A percentile compares a stretch with the other conserved stretches of the same genome.
phyloP scores from a whole-genome alignment of 768 basidiomycete genomes.

The Harrya chromipes region DNA sequence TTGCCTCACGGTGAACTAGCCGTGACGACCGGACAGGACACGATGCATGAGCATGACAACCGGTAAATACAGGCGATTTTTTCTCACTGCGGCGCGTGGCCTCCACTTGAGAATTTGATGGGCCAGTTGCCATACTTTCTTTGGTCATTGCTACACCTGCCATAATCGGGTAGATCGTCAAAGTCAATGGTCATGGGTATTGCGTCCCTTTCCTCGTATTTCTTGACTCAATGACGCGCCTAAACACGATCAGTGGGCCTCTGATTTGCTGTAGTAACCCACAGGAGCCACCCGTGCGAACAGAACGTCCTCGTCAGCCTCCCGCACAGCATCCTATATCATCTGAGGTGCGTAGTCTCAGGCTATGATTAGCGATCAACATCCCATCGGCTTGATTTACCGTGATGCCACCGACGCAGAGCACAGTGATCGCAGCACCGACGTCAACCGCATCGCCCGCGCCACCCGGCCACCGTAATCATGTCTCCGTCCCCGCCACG shows the following conservation, averaged over 20 bases:
- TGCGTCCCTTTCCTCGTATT: too few species aligned
- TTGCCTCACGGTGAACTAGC: too few species aligned
- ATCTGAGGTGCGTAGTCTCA: background rate
- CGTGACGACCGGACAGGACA: too few species aligned
- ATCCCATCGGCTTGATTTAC: background rate
- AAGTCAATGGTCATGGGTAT: too few species aligned
- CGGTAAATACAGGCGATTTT: too few species aligned
- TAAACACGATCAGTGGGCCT: too few species aligned
- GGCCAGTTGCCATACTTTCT: background rate
- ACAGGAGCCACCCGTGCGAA: too few species aligned
- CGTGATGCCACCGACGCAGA: conserved; percentile 19
- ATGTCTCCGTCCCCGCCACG: conserved; percentile 17
- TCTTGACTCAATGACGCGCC: too few species aligned
- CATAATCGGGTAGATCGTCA: conserved; percentile 11
- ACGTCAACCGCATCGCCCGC: background rate
- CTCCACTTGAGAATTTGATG: background rate
- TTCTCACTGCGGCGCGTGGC: too few species aligned
- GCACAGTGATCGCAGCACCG: background rate
- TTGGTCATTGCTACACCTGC: conserved; percentile 6
- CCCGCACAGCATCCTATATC: background rate
- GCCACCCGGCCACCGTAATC: conserved; percentile 1
- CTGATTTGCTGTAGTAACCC: too few species aligned
- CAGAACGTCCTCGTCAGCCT: conserved; percentile 12
- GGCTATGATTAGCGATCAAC: too few species aligned
- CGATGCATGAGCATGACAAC: too few species aligned